Conservation (phyloP, 495 filamentous ascomycete genomes). For the Podospora pseudopauciseta region DNA sequence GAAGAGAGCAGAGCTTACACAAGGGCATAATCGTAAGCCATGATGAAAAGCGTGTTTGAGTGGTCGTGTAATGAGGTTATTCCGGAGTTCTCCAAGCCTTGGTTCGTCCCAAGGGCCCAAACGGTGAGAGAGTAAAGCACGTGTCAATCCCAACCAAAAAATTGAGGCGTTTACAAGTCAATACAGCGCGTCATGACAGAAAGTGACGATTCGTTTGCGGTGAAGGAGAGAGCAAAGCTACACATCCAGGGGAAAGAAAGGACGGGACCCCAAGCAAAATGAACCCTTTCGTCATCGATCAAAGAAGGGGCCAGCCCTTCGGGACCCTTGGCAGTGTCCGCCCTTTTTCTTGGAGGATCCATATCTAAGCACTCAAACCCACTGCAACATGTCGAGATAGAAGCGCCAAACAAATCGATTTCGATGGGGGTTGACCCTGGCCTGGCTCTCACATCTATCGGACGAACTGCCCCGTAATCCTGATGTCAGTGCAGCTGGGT, state of each 20-base stretch:
- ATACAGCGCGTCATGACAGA: not conserved
- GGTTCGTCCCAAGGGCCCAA: not conserved
- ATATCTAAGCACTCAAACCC: not conserved
- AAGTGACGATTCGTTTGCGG: not conserved
- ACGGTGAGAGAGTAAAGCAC: not conserved
- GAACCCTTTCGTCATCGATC: not conserved
- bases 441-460: not conserved
- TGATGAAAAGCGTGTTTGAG: constrained; percentile 22
- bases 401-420: not conserved
- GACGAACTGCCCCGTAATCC: not conserved
- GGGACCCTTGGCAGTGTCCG: not conserved
- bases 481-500: not conserved
- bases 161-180: not conserved
- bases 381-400: not conserved
- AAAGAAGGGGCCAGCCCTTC: not conserved
- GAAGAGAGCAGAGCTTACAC: constrained; percentile 48
- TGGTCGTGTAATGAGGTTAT: not conserved
- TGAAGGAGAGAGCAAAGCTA: not conserved
- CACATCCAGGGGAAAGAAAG: not conserved
- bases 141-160: not conserved
- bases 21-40: constrained; percentile 65
- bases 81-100: not conserved
- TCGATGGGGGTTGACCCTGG: not conserved
- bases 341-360: not conserved
- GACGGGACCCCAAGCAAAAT: not conserved